Conservation (phyloP, 768 basidiomycete species). For the Pisolithus sp. region DNA sequence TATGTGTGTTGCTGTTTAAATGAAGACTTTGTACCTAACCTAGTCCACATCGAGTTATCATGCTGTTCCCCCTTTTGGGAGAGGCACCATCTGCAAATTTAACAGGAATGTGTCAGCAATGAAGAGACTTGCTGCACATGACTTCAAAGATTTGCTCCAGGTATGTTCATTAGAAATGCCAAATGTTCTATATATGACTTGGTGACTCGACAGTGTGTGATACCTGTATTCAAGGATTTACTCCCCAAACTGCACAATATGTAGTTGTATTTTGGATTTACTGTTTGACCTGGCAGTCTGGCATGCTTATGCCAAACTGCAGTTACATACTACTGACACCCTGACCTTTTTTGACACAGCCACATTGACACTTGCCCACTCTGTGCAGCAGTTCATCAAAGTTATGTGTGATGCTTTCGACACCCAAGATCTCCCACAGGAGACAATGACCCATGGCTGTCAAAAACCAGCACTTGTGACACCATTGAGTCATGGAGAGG, state of each 20-base stretch:
- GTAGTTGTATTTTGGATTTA: constrained; percentile 12
- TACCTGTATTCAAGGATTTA: constrained; percentile 34
- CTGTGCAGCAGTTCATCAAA: not conserved
- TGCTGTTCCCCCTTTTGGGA: constrained; percentile 26
- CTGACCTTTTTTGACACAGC: constrained; percentile 13
- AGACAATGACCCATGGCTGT: not conserved
- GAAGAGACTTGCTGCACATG: constrained; percentile 30
- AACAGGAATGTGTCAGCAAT: constrained; percentile 26
- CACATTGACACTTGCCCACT: not conserved
- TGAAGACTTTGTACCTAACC: not conserved
- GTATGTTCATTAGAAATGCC: not conserved
- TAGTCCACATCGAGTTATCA: constrained; percentile 21
- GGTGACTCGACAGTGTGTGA: constrained; percentile 20
- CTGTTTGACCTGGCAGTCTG: constrained; percentile 26
- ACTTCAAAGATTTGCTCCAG: constrained; percentile 35
- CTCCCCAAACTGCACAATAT: constrained; percentile 22
- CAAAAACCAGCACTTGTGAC: no score
- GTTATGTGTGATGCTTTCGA: not conserved
- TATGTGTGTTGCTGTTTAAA: no score
- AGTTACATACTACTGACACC: constrained; percentile 22
- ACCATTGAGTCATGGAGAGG: no score
- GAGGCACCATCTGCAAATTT: constrained; percentile 26
- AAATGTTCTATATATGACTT: not conserved
- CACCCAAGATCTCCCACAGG: not conserved
- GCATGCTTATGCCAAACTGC: constrained; percentile 32